Evolutionary conservation across 768 basidiomycete species (phyloP).

Genomic region (Rhodotorula paludigena): DNA sequence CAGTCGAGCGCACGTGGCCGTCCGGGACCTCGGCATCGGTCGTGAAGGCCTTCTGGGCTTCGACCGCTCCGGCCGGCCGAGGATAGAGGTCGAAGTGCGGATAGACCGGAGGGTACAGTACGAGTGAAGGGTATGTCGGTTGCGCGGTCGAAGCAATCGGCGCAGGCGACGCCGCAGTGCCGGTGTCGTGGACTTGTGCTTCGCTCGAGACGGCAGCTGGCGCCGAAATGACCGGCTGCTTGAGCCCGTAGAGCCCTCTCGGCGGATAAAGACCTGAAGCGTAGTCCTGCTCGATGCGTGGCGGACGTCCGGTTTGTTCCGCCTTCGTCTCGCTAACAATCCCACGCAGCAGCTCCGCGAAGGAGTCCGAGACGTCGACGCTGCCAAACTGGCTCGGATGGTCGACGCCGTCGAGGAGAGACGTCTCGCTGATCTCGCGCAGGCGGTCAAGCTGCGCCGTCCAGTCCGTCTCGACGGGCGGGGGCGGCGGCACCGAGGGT

Average conservation of each 20-base stretch:
- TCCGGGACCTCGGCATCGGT: no score
- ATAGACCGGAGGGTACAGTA: slow-evolving; percentile 10
- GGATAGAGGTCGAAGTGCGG: slow-evolving; percentile 17
- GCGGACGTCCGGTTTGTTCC: no score
- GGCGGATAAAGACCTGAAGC: neutral
- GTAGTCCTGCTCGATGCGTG: neutral
- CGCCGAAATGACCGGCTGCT: neutral
- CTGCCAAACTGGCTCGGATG: neutral
- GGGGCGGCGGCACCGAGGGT: neutral
- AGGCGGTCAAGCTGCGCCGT: slow-evolving; percentile 26
- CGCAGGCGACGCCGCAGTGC: no score
- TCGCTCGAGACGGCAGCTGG: no score
- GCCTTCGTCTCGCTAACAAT: neutral
- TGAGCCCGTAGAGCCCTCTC: neutral
- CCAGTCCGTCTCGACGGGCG: slow-evolving; percentile 10
- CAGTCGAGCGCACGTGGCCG: no score
- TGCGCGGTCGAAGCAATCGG: no score
- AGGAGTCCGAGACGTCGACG: neutral
- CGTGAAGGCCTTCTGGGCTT: neutral
- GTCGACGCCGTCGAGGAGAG: slow-evolving; percentile 7
- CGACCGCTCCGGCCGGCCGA: neutral
- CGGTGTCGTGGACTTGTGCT: no score
- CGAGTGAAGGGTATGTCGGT: neutral
- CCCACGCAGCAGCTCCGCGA: neutral
- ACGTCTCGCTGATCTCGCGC: neutral